Base-by-base conservation (phyloP, 352 stramenopile genomes). In the Phytophthora pluvialis region DNA sequence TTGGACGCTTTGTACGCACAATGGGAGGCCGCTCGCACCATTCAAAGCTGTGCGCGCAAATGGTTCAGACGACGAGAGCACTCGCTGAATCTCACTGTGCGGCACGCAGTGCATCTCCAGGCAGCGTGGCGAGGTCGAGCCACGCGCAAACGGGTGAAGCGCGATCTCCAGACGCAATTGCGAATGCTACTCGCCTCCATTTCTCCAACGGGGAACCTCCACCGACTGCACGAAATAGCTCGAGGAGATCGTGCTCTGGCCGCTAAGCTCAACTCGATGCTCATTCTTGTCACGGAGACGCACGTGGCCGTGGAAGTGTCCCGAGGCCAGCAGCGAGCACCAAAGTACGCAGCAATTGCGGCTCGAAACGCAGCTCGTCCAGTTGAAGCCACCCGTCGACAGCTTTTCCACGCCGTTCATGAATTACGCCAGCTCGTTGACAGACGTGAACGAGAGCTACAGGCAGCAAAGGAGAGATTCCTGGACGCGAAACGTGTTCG, bases 201-300 rank as follows among this genome's bases (percentile, higher is more conserved):
- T 36, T 80, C 81, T 2, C 84, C 84, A 0, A 88, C 74, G 1
- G 81, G 84, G 4, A 83, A 80, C 31, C 67, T 93, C 4, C 75
- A 90, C 65, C 80, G 81, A 6, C 60, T 93, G 0, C 77, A 79
- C 15, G 77, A 89, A 31, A 60, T 92, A 1, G 58, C 67, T 4
- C 65, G 63, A 4, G 64, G 54, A 16, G 49, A 80, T 44, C 75
- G 65, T 2, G 38, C 59, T 5, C 61, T 89, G n/a, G 67, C 73
- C 0, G 18, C 33, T 12, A 77, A 72, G 4, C 26, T 93, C 4
- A 88, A 89, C 16, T 18, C 39, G 3, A 78, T 89, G 71, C 49
- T 93, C 3, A 60, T 75, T 25, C 61, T 93, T n/a, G 56, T 89
- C 5, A 75, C 79, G 5, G 84, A 91, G 48, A 90, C 77, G 0